Conservation (phyloP, 306 rosid species). For the Pyrus pyrifolia region DNA sequence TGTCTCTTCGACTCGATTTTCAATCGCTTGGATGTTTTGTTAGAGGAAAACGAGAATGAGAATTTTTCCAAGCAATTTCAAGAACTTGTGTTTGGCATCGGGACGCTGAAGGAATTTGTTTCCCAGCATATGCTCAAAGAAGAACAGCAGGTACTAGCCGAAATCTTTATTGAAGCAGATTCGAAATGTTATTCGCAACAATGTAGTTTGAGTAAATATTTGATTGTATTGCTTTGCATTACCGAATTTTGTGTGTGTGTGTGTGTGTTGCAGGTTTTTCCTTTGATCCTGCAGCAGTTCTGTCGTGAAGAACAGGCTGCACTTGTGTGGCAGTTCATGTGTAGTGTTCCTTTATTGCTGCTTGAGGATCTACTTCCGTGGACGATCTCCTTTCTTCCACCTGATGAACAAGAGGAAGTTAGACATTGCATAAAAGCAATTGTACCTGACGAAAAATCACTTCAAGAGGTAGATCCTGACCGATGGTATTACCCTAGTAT, state of each 20-base stretch:
- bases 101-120: slow-evolving; percentile 48
- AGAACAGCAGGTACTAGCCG: slow-evolving; percentile 67
- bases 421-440: slow-evolving; percentile 46
- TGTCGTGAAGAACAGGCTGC: slow-evolving; percentile 65
- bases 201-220: not conserved
- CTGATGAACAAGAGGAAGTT: slow-evolving; percentile 51
- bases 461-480: slow-evolving; percentile 60
- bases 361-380: slow-evolving; percentile 59
- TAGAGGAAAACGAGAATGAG: slow-evolving; percentile 19
- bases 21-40: slow-evolving; percentile 43
- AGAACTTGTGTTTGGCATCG: slow-evolving; percentile 62
- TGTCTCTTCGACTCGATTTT: slow-evolving; percentile 55
- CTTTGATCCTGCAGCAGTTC: slow-evolving; percentile 60
- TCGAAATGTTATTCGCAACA: not conserved
- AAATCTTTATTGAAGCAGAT: not conserved
- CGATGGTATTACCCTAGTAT: slow-evolving; percentile 8
- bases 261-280: slow-evolving; percentile 60
- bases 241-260: not conserved
- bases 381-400: slow-evolving; percentile 62
- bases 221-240: not conserved
- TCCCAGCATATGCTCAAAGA: slow-evolving; percentile 83
- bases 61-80: slow-evolving; percentile 45
- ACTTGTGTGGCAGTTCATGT: slow-evolving; percentile 83
- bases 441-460: slow-evolving; percentile 57
- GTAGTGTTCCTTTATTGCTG: slow-evolving; percentile 72